These are phyloP conservation scores for Dothidotthia symphoricarpi DNA, from an alignment of 2,329 filamentous ascomycete genomes.

Conservation along the genomic window DNA sequence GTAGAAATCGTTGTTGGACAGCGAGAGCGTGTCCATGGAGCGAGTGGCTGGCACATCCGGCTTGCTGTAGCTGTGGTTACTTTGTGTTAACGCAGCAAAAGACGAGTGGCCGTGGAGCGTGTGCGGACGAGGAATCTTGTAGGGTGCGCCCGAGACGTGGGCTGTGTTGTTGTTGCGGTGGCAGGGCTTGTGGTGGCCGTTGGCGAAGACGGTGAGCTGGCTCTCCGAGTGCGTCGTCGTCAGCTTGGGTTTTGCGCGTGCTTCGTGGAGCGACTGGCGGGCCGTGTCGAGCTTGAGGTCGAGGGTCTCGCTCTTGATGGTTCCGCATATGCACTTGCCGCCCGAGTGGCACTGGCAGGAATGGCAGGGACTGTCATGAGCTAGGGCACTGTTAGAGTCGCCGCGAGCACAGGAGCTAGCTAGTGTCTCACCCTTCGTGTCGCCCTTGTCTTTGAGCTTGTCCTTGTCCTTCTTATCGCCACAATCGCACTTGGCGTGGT, in stretches of 20 bases:
- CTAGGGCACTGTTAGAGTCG: slow-evolving; percentile 33
- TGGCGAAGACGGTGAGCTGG: slow-evolving; percentile 60
- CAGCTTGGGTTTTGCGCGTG: slow-evolving; percentile 56
- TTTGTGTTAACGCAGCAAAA: slow-evolving; percentile 28
- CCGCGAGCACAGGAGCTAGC: slow-evolving; percentile 31
- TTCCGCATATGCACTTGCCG: slow-evolving; percentile 59
- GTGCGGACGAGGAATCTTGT: slow-evolving; percentile 56
- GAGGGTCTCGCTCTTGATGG: slow-evolving; percentile 56
- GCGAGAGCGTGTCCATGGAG: slow-evolving; percentile 38
- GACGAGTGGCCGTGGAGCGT: slow-evolving; percentile 36
- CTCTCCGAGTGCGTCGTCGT: slow-evolving; percentile 59
- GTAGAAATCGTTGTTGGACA: slow-evolving; percentile 40
- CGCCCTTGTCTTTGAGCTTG: slow-evolving; percentile 49
- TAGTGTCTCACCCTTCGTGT: slow-evolving; percentile 40
- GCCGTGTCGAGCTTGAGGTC: slow-evolving; percentile 47
- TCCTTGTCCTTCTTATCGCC: slow-evolving; percentile 77
- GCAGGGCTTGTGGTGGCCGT: slow-evolving; percentile 64
- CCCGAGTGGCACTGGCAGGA: slow-evolving; percentile 58
- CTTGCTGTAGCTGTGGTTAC: slow-evolving; percentile 23
- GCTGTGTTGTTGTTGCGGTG: slow-evolving; percentile 65
- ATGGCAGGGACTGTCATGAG: slow-evolving; percentile 47
- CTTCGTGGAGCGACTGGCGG: slow-evolving; percentile 46
- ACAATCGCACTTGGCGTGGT: slow-evolving; percentile 95
- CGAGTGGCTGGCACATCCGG: slow-evolving; percentile 26
- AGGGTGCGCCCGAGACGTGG: slow-evolving; percentile 62